These are phyloP conservation scores for Pichia sorboxylosa DNA, from an alignment of 1,139 yeast genomes.

Conservation along the genomic window DNA sequence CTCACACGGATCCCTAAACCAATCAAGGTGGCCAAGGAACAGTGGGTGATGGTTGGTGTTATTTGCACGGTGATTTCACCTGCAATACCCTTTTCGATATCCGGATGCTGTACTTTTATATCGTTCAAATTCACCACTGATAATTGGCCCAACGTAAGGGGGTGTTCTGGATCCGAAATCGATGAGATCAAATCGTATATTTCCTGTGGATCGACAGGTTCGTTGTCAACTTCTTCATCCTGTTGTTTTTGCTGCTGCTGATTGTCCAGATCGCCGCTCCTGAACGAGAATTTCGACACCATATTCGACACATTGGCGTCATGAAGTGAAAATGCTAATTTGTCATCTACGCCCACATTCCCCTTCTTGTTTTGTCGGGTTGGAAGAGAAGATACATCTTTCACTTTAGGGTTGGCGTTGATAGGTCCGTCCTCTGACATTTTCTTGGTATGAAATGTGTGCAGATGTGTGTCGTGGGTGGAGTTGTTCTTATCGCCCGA, in stretches of 20 bases:
- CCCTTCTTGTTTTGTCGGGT: slow-evolving; percentile 31
- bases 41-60: slow-evolving; percentile 96
- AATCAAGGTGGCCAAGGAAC: slow-evolving; percentile 89
- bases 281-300: slow-evolving; percentile 4
- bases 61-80: slow-evolving; percentile 74
- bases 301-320: slow-evolving; percentile 8
- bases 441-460: too few relatives aligned
- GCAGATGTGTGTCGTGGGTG: too few relatives aligned
- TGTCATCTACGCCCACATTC: background rate
- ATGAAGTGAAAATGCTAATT: slow-evolving; percentile 3
- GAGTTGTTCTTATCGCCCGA: background rate
- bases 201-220: slow-evolving; percentile 67
- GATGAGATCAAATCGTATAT: slow-evolving; percentile 66
- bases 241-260: slow-evolving; percentile 26
- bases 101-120: slow-evolving; percentile 52
- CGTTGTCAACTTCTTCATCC: slow-evolving; percentile 28
- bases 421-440: slow-evolving; percentile 45
- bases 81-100: slow-evolving; percentile 27
- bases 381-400: slow-evolving; percentile 69
- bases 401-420: slow-evolving; percentile 83
- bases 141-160: slow-evolving; percentile 84
- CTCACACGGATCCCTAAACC: slow-evolving; percentile 93
- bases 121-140: slow-evolving; percentile 86
- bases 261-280: slow-evolving; percentile 12
- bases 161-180: slow-evolving; percentile 97